Evolutionary conservation across 1,284 basidiomycete genomes (phyloP), one percentile per base, ranked within the genome.

Genomic region (Porodaedalea pini): DNA sequence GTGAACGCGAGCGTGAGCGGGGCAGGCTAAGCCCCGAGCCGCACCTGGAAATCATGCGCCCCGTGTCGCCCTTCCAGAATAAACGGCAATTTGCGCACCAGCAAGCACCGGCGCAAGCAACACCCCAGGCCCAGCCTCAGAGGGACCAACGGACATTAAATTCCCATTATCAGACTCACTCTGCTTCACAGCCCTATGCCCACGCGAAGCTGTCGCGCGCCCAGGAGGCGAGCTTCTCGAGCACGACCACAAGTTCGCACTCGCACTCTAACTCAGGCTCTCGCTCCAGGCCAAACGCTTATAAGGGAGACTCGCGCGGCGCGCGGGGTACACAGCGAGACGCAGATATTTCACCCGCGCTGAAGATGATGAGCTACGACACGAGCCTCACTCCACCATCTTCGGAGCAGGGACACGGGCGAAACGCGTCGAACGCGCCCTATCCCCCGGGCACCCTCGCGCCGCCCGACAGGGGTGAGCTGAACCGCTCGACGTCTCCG

Each of bases 41-140:
- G 5, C 57, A 51, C 32, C 40, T 54, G 13, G 57, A 59, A 21
- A 51, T 59, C 27, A 55, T 59, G 57, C 57, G 57, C 13, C 57
- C 57, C 2, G 57, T 59, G 13, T 59, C 57, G 13, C 57, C 57
- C 19, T 59, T 59, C 27, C 45, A 54, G 40, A 59, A 47, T 31
- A 59, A 55, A 13, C 52, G 53, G 19, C 47, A 51, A 17, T 29
- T 44, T 29, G 37, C 41, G 7, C 52, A 59, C 17, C 57, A 59
- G 45, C 45, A 49, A 19, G 7, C 47, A 13, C 57, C 43, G 29
- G n/a, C 27, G 4, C 29, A 40, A 7, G 44, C n/a, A 21, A n/a
- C 39, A 27, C 10, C 40, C 15, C 53, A 29, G 11, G 5, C 27
- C 37, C 53, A 49, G 15, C 10, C 15, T 27, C 45, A 47, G 25